Evolutionary conservation across 1,284 basidiomycete genomes (phyloP).

Genomic region (Cryptococcus depauperatus): DNA sequence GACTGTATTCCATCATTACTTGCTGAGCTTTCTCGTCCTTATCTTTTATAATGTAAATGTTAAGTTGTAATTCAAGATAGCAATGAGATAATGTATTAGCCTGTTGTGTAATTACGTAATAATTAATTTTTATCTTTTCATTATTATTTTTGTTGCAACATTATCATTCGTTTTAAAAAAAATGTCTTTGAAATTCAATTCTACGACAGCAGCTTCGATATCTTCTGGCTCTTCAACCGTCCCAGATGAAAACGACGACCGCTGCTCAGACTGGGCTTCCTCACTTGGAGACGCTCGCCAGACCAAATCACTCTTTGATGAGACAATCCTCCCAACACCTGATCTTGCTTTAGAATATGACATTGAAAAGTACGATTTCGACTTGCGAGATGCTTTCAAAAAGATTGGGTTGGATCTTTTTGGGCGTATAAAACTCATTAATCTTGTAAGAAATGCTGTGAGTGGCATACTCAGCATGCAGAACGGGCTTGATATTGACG

Average conservation of each 20-base stretch:
- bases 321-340: slow-evolving; percentile 55
- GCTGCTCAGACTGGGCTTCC: slow-evolving; percentile 38
- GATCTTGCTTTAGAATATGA: slow-evolving; percentile 61
- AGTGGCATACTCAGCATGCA: slow-evolving; percentile 7
- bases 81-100: no score
- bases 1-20: no score
- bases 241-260: slow-evolving; percentile 19
- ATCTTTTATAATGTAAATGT: no score
- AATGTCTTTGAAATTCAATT: slow-evolving; percentile 13
- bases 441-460: slow-evolving; percentile 71
- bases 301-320: slow-evolving; percentile 75
- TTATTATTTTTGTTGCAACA: no score
- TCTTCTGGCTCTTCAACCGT: slow-evolving; percentile 15
- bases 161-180: neutral
- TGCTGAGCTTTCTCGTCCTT: no score
- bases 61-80: no score
- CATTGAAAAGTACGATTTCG: slow-evolving; percentile 48
- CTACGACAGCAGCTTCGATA: slow-evolving; percentile 9
- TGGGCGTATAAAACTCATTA: slow-evolving; percentile 68
- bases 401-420: slow-evolving; percentile 55
- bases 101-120: no score
- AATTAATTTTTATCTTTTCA: no score
- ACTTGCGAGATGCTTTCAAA: slow-evolving; percentile 21
- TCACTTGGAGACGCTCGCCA: slow-evolving; percentile 31
- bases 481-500: neutral